phyloP scores from a whole-genome alignment of 2,329 filamentous ascomycete species.

The Graphiopsis chlorocephala region DNA sequence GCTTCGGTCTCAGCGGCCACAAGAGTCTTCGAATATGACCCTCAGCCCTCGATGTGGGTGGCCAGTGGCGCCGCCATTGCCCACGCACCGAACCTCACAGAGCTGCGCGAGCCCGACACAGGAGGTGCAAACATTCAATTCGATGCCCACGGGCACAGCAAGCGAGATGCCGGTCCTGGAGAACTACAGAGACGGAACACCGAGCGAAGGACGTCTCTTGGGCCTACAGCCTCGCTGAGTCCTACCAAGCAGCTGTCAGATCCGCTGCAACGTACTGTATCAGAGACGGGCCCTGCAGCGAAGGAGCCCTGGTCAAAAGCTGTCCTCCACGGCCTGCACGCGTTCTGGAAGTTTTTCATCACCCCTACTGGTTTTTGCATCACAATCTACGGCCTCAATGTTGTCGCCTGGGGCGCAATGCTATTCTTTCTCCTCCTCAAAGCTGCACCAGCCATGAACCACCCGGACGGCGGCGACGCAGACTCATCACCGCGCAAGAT shows the following conservation, averaged over 20 bases:
- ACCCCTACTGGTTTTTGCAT: slow-evolving; percentile 76
- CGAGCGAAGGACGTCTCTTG: neutral
- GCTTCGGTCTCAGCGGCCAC: slow-evolving; percentile 8
- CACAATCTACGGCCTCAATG: slow-evolving; percentile 74
- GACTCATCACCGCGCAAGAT: slow-evolving; percentile 64
- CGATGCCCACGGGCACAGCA: slow-evolving; percentile 26
- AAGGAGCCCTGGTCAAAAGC: slow-evolving; percentile 56
- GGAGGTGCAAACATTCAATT: slow-evolving; percentile 33
- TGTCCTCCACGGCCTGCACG: slow-evolving; percentile 55
- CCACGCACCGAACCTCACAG: slow-evolving; percentile 38
- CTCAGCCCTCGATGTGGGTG: slow-evolving; percentile 44
- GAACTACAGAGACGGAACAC: slow-evolving; percentile 7
- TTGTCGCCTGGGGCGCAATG: slow-evolving; percentile 90
- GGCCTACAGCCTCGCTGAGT: neutral
- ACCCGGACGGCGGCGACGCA: slow-evolving; percentile 37
- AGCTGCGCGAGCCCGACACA: slow-evolving; percentile 32
- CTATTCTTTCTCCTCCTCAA: slow-evolving; percentile 80
- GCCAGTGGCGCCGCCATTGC: slow-evolving; percentile 37
- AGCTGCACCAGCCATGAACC: slow-evolving; percentile 64
- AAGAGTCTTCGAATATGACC: slow-evolving; percentile 36
- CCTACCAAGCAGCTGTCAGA: neutral
- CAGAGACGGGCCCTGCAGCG: slow-evolving; percentile 31
- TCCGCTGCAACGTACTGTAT: neutral
- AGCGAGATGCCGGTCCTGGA: slow-evolving; percentile 6
- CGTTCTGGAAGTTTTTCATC: slow-evolving; percentile 69